Conservation (phyloP, 306 rosid species). For the barrel medic (Medicago truncatula) region DNA sequence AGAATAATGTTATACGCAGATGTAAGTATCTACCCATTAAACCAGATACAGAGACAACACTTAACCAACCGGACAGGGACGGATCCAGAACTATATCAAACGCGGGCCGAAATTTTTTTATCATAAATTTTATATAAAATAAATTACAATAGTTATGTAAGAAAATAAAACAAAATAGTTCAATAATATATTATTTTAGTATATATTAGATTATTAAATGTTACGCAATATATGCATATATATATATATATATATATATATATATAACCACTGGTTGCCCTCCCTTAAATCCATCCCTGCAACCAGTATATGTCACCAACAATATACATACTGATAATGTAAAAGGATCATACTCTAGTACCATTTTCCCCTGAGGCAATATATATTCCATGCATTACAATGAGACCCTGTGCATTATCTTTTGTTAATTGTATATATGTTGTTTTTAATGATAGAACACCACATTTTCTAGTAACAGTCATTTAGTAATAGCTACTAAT, state of each 20-base stretch:
- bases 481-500: constrained; percentile 6
- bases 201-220: too few relatives aligned
- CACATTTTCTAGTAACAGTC: constrained; percentile 15
- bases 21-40: background rate
- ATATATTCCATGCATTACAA: constrained; percentile 20
- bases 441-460: constrained; percentile 16
- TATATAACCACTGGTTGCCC: too few relatives aligned
- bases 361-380: constrained; percentile 11
- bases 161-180: too few relatives aligned
- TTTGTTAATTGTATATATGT: constrained; percentile 11
- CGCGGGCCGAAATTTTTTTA: too few relatives aligned
- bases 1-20: background rate
- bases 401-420: constrained; percentile 27
- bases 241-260: too few relatives aligned
- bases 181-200: too few relatives aligned
- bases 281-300: too few relatives aligned
- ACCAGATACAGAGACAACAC: constrained; percentile 13
- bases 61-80: background rate
- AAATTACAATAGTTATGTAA: too few relatives aligned
- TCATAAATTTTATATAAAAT: too few relatives aligned
- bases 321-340: constrained; percentile 1
- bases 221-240: too few relatives aligned
- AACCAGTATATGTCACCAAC: background rate
- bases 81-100: too few relatives aligned
- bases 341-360: background rate